Evolutionary conservation across 2,329 filamentous ascomycete genomes (phyloP).

Genomic region (Periconia digitata): DNA sequence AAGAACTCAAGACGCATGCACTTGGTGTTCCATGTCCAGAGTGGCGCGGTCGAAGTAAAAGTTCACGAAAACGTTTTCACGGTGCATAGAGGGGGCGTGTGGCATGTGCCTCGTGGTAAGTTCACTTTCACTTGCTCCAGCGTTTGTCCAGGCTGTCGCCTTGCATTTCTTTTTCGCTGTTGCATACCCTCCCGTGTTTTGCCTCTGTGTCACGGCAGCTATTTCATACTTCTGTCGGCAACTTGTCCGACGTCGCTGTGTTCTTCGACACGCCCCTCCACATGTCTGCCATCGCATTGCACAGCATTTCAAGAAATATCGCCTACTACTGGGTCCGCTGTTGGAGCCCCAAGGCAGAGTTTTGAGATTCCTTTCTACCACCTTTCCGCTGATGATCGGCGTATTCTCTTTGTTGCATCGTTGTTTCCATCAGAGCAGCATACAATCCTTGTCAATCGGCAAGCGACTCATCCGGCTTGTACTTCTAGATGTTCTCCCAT

Average conservation of each 20-base stretch:
- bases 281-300: constrained; percentile 11
- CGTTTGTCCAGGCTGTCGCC: background rate
- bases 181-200: background rate
- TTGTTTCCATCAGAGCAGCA: constrained; percentile 8
- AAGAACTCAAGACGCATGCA: constrained; percentile 97
- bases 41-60: constrained; percentile 78
- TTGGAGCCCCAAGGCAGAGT: constrained; percentile 12
- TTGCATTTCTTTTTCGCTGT: background rate
- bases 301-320: background rate
- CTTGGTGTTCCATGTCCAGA: constrained; percentile 91
- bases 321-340: constrained; percentile 15
- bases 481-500: background rate
- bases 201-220: constrained; percentile 36
- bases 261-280: constrained; percentile 5
- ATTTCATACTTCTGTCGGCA: constrained; percentile 27
- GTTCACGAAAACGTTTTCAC: constrained; percentile 76
- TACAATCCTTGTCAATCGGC: too few relatives aligned
- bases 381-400: constrained; percentile 13
- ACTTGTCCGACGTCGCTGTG: constrained; percentile 19
- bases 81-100: constrained; percentile 84
- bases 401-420: constrained; percentile 14
- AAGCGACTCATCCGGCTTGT: background rate
- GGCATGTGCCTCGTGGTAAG: constrained; percentile 93
- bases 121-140: constrained; percentile 17
- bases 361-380: constrained; percentile 19